A percentile compares a stretch with the other conserved stretches of the same genome.
These are phyloP conservation scores for Malassezia pachydermatis DNA, from an alignment of 1,284 basidiomycete species.

Conservation along the genomic window DNA sequence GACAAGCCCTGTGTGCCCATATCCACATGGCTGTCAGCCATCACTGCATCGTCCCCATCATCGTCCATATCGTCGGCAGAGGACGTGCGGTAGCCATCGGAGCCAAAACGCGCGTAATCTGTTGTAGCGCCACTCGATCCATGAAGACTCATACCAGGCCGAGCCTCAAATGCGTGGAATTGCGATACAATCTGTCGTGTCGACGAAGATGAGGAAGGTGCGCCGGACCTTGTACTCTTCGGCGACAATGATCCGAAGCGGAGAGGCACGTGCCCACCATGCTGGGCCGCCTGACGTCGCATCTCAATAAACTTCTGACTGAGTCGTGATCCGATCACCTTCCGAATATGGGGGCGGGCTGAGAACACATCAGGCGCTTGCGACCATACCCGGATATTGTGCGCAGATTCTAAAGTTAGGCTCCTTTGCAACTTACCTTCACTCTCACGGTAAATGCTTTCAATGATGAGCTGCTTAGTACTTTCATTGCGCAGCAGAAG, in stretches of 20 bases:
- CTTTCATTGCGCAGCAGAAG: conserved; percentile 83
- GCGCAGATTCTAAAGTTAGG: conserved; percentile 62
- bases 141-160: conserved; percentile 33
- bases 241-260: background rate
- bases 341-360: conserved; percentile 63
- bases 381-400: conserved; percentile 81
- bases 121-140: conserved; percentile 13
- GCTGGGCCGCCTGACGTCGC: conserved; percentile 7
- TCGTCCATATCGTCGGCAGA: conserved; percentile 27
- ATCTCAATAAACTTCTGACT: conserved; percentile 40
- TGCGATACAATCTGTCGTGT: conserved; percentile 33
- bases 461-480: conserved; percentile 90
- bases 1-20: conserved; percentile 20
- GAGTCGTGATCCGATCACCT: conserved; percentile 50
- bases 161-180: conserved; percentile 36
- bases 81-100: background rate
- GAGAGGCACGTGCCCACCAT: background rate
- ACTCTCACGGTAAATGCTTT: conserved; percentile 64
- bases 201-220: background rate
- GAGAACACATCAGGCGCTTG: conserved; percentile 63
- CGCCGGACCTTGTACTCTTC: background rate
- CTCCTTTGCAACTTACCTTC: conserved; percentile 21
- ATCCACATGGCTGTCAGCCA: conserved; percentile 17
- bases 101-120: background rate
- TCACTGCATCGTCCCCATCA: conserved; percentile 26